phyloP scores from a whole-genome alignment of 352 stramenopile genomes.

The Halophytophthora polymorphica region DNA sequence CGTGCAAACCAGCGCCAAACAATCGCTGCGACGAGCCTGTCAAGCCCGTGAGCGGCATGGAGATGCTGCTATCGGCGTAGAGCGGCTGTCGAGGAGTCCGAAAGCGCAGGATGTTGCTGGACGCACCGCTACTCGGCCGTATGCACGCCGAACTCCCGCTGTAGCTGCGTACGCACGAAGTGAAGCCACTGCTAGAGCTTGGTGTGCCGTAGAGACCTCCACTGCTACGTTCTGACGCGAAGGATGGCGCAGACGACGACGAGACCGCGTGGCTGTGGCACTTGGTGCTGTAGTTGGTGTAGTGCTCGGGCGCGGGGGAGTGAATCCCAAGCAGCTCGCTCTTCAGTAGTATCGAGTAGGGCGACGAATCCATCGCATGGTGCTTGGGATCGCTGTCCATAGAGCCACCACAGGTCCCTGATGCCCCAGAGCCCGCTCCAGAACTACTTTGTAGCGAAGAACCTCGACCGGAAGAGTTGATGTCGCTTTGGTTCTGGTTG shows the following conservation, averaged over 20 bases:
- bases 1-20: constrained; percentile 12
- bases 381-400: constrained; percentile 19
- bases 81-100: constrained; percentile 59
- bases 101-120: constrained; percentile 73
- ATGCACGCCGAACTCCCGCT: constrained; percentile 29
- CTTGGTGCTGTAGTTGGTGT: constrained; percentile 16
- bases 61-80: constrained; percentile 58
- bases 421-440: constrained; percentile 1
- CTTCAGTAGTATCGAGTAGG: constrained; percentile 78
- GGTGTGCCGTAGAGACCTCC: constrained; percentile 26
- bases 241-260: constrained; percentile 2
- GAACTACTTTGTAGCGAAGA: not conserved
- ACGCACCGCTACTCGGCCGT: constrained; percentile 27
- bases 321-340: constrained; percentile 72
- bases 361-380: constrained; percentile 23
- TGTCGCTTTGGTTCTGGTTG: constrained; percentile 25
- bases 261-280: constrained; percentile 2
- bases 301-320: constrained; percentile 33
- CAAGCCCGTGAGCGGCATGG: constrained; percentile 43
- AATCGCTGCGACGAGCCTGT: constrained; percentile 36
- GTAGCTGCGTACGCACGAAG: constrained; percentile 26
- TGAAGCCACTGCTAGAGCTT: constrained; percentile 3
- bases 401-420: not conserved
- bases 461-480: constrained; percentile 1
- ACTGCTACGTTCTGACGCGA: constrained; percentile 5